A percentile compares a stretch with the other conserved stretches of the same genome.
phyloP scores from a whole-genome alignment of 495 filamentous ascomycete species.

The Astrothelium subdiscretum region DNA sequence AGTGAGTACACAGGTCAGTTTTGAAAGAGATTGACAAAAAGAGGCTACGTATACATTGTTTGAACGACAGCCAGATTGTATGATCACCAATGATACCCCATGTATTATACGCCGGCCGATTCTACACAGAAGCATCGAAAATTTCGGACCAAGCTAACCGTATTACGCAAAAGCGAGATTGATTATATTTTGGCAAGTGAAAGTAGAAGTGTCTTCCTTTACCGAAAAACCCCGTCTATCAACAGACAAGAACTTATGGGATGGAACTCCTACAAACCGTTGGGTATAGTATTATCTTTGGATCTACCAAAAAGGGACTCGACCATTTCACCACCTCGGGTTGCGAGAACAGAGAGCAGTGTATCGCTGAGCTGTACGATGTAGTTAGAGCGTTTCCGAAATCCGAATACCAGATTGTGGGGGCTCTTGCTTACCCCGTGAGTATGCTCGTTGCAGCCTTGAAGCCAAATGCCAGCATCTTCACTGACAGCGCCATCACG shows the following conservation, averaged over 20 bases:
- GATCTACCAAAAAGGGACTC: slow-evolving; percentile 52
- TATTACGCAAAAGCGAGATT: too few relatives aligned
- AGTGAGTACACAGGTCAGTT: slow-evolving; percentile 40
- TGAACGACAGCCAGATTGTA: background rate
- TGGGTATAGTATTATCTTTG: background rate
- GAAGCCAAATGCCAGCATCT: slow-evolving; percentile 74
- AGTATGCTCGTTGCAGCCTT: slow-evolving; percentile 86
- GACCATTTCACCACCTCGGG: slow-evolving; percentile 67
- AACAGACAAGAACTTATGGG: too few relatives aligned
- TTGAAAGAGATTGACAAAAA: slow-evolving; percentile 26
- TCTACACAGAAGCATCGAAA: background rate
- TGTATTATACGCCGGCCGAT: background rate
- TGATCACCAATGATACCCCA: background rate
- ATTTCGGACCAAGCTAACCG: too few relatives aligned
- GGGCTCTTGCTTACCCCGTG: slow-evolving; percentile 58
- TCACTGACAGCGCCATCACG: slow-evolving; percentile 47
- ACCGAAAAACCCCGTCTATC: too few relatives aligned
- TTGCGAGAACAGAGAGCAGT: slow-evolving; percentile 63
- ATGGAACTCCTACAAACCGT: too few relatives aligned
- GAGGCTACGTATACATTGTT: background rate
- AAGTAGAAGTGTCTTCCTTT: too few relatives aligned
- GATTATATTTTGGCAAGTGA: too few relatives aligned
- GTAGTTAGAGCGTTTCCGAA: background rate
- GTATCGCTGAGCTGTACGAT: slow-evolving; percentile 57
- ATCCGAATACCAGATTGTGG: slow-evolving; percentile 3